A percentile compares a stretch with the other conserved stretches of the same genome.
These are phyloP conservation scores for Monosporascus sp. DNA, from an alignment of 2,329 filamentous ascomycete genomes.

Conservation along the genomic window DNA sequence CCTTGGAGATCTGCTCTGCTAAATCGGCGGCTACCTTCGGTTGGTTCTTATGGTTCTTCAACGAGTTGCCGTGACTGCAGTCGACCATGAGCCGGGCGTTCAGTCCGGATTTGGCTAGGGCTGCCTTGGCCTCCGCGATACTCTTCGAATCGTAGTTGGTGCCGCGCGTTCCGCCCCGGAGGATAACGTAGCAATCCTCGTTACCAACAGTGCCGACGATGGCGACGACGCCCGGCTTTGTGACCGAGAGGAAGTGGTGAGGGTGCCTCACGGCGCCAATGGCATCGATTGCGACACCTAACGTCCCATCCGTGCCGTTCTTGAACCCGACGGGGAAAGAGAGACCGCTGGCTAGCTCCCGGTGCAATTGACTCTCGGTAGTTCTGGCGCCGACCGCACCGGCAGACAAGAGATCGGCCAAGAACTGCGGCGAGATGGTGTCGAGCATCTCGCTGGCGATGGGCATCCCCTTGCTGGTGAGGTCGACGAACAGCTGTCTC, in stretches of 20 bases:
- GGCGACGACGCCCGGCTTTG: slow-evolving; percentile 90
- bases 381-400: slow-evolving; percentile 95
- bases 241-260: slow-evolving; percentile 96
- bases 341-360: slow-evolving; percentile 87
- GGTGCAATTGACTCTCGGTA: slow-evolving; percentile 91
- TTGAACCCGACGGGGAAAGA: slow-evolving; percentile 99
- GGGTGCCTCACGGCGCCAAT: slow-evolving; percentile 88
- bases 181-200: slow-evolving; percentile 94
- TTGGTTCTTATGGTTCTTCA: slow-evolving; percentile 97
- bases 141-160: slow-evolving; percentile 89
- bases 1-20: slow-evolving; percentile 77
- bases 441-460: slow-evolving; percentile 97
- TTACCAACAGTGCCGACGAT: slow-evolving; percentile 94
- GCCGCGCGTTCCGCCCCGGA: slow-evolving; percentile 85
- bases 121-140: slow-evolving; percentile 76
- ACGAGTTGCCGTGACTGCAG: slow-evolving; percentile 93
- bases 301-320: slow-evolving; percentile 91
- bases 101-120: slow-evolving; percentile 69
- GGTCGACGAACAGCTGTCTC: slow-evolving; percentile 85
- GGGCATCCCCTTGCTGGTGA: slow-evolving; percentile 90
- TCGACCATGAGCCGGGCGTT: slow-evolving; percentile 87
- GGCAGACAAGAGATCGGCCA: slow-evolving; percentile 85
- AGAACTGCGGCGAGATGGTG: slow-evolving; percentile 95
- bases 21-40: slow-evolving; percentile 81
- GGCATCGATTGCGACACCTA: slow-evolving; percentile 88